Percentiles rank a stretch among this genome's conserved stretches.
Evolutionary conservation across 352 stramenopile genomes (phyloP).

Genomic region (Globisporangium middletonii): DNA sequence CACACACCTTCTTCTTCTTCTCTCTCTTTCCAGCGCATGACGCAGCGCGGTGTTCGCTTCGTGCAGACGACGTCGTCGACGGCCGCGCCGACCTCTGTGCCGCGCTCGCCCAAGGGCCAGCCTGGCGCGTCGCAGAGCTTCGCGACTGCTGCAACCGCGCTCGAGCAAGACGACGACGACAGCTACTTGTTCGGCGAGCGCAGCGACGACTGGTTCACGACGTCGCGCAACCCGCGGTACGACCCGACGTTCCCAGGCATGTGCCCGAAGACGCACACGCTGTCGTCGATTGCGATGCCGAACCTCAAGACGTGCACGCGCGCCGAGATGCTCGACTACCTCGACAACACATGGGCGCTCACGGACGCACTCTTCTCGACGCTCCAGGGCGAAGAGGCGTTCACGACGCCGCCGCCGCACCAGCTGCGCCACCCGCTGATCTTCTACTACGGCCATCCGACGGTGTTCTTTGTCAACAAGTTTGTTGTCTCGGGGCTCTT

Average conservation of each 20-base stretch:
- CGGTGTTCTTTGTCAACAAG: constrained; percentile 97
- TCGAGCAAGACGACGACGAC: constrained; percentile 45
- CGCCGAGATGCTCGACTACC: constrained; percentile 89
- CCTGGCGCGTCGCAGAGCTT: constrained; percentile 9
- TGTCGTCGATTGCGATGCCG: constrained; percentile 73
- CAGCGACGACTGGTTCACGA: constrained; percentile 73
- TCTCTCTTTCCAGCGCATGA: constrained; percentile 1
- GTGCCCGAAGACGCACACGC: constrained; percentile 26
- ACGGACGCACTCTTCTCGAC: constrained; percentile 92
- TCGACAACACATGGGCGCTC: constrained; percentile 94
- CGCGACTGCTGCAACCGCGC: constrained; percentile 12
- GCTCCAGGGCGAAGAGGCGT: constrained; percentile 87
- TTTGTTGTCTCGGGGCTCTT: constrained; percentile 90
- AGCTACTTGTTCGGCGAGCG: constrained; percentile 52
- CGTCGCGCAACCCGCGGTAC: constrained; percentile 42
- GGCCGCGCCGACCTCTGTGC: neutral
- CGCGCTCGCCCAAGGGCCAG: constrained; percentile 11
- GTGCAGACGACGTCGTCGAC: constrained; percentile 8
- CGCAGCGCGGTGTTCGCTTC: constrained; percentile 6
- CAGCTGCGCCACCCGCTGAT: constrained; percentile 95
- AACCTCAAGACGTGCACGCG: constrained; percentile 83
- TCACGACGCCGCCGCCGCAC: constrained; percentile 89
- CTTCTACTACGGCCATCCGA: constrained; percentile 98
- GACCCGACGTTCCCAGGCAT: constrained; percentile 55
- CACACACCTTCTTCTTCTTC: constrained; percentile 1